These are phyloP conservation scores for Cladophialophora carrionii DNA, from an alignment of 2,329 filamentous ascomycete genomes.

Conservation along the genomic window DNA sequence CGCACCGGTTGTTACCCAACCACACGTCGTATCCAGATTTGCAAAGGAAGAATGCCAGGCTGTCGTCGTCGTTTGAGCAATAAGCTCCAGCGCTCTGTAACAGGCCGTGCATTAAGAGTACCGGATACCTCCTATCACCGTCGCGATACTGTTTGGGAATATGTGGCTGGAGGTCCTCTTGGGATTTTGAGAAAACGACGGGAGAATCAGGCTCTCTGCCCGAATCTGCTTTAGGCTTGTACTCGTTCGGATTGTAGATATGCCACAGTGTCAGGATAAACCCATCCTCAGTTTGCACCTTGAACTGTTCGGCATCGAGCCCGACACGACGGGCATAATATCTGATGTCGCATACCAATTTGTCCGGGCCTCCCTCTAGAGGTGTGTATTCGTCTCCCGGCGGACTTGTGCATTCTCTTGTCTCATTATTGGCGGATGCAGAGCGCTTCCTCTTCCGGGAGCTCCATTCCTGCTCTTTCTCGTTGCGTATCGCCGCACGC, in stretches of 20 bases:
- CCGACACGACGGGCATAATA: conserved; percentile 90
- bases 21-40: conserved; percentile 94
- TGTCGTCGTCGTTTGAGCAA: conserved; percentile 86
- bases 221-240: conserved; percentile 56
- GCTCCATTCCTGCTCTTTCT: conserved; percentile 67
- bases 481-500: conserved; percentile 59
- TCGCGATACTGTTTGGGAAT: conserved; percentile 42
- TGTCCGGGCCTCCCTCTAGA: conserved; percentile 79
- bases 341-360: conserved; percentile 73
- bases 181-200: conserved; percentile 61
- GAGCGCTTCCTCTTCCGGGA: conserved; percentile 46
- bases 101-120: conserved; percentile 84
- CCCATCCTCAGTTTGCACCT: conserved; percentile 90
- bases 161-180: conserved; percentile 23
- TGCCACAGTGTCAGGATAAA: conserved; percentile 91
- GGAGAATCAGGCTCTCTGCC: conserved; percentile 58
- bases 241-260: conserved; percentile 79
- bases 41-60: conserved; percentile 86
- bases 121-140: conserved; percentile 70
- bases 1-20: conserved; percentile 92
- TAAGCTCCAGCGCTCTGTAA: conserved; percentile 87
- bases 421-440: conserved; percentile 22
- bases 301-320: conserved; percentile 78
- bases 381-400: conserved; percentile 65
- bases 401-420: conserved; percentile 34